These are phyloP conservation scores for Clausena lansium DNA, from an alignment of 345 rosid species.

Conservation along the genomic window DNA sequence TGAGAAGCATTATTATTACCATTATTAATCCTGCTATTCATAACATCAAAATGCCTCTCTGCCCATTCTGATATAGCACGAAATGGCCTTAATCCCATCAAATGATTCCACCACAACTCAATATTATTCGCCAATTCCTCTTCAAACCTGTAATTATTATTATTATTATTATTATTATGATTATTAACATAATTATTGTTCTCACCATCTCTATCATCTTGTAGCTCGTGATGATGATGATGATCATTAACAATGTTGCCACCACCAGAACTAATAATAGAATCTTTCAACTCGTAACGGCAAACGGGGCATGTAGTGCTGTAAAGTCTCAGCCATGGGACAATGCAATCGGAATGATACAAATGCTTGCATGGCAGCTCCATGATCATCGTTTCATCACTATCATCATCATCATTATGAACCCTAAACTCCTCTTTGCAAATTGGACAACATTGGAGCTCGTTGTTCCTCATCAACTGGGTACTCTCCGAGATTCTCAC, in stretches of 20 bases:
- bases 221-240: background rate
- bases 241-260: background rate
- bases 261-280: background rate
- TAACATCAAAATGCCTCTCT: conserved; percentile 12
- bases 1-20: background rate
- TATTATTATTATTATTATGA: background rate
- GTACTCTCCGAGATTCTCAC: conserved; percentile 28
- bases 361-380: conserved; percentile 69
- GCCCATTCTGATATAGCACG: conserved; percentile 39
- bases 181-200: no score
- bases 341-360: conserved; percentile 65
- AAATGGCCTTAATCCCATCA: conserved; percentile 33
- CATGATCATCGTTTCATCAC: conserved; percentile 38
- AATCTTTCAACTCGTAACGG: conserved; percentile 36
- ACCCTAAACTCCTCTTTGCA: conserved; percentile 73
- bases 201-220: background rate
- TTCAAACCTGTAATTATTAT: conserved; percentile 8
- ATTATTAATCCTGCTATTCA: conserved; percentile 11
- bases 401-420: conserved; percentile 45
- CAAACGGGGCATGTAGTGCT: conserved; percentile 72
- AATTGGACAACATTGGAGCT: conserved; percentile 48
- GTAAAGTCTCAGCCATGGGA: conserved; percentile 69
- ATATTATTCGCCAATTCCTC: conserved; percentile 23
- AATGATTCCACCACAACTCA: conserved; percentile 28
- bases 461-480: conserved; percentile 22